A percentile compares a stretch with the other conserved stretches of the same genome.
Conservation (phyloP, 495 filamentous ascomycete species). For the Talaromyces stipitatus region DNA sequence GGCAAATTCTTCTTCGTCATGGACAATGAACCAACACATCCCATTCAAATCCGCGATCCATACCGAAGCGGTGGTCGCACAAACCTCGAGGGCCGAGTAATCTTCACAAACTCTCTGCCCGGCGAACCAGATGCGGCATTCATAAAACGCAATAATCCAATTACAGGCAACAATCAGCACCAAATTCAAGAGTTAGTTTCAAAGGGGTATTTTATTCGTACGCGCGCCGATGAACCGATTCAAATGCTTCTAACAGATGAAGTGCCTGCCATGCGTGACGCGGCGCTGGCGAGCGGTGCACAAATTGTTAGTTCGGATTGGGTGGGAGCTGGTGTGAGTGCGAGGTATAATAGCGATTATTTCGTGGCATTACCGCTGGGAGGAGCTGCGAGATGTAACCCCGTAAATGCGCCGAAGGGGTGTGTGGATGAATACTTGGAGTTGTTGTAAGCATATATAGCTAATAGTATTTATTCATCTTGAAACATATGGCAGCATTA, state of each 20-base stretch:
- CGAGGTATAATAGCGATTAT: slow-evolving; percentile 5
- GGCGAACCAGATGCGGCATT: slow-evolving; percentile 5
- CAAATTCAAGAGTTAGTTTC: slow-evolving; percentile 3
- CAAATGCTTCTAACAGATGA: slow-evolving; percentile 3
- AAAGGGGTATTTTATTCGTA: slow-evolving; percentile 6
- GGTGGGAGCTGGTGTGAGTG: not conserved
- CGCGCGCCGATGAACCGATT: slow-evolving; percentile 4
- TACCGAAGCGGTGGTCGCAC: not conserved
- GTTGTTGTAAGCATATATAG: not conserved
- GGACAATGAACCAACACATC: slow-evolving; percentile 7
- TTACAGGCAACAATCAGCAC: not conserved
- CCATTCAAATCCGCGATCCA: slow-evolving; percentile 5
- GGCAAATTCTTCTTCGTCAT: slow-evolving; percentile 7
- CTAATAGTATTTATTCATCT: no score
- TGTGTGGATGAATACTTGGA: slow-evolving; percentile 4
- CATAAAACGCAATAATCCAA: slow-evolving; percentile 5
- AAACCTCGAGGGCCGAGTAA: slow-evolving; percentile 4
- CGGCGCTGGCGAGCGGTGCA: slow-evolving; percentile 4
- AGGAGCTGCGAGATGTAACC: slow-evolving; percentile 4
- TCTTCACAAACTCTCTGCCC: slow-evolving; percentile 5
- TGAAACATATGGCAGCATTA: no score
- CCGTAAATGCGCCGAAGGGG: not conserved
- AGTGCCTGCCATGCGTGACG: not conserved
- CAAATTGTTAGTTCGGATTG: slow-evolving; percentile 7
- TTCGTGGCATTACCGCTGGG: not conserved